These are phyloP conservation scores for Priceomyces medius DNA, from an alignment of 805 yeast species.

Conservation along the genomic window DNA sequence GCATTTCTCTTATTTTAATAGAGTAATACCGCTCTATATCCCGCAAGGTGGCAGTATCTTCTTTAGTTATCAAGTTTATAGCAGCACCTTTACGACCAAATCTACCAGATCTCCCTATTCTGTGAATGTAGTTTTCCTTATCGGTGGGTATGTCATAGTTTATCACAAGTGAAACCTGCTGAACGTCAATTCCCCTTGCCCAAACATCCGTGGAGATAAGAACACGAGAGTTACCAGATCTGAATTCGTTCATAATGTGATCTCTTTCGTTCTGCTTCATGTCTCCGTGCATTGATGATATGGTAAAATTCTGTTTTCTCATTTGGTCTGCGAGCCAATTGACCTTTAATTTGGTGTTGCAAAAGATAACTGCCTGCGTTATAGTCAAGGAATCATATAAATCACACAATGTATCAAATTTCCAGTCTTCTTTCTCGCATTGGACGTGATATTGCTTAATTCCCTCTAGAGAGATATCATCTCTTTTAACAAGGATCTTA, in stretches of 20 bases:
- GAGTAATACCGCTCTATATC: constrained; percentile 75
- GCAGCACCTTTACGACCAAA: constrained; percentile 99
- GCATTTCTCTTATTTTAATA: constrained; percentile 75
- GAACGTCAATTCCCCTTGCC: constrained; percentile 99
- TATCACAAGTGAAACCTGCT: constrained; percentile 93
- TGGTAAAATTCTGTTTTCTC: constrained; percentile 81
- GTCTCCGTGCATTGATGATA: constrained; percentile 95
- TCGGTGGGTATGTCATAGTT: constrained; percentile 93
- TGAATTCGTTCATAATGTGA: constrained; percentile 90
- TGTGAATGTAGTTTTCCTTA: constrained; percentile 93
- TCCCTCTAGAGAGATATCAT: constrained; percentile 91
- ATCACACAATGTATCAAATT: constrained; percentile 92
- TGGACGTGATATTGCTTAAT: constrained; percentile 88
- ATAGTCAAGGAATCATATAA: constrained; percentile 91
- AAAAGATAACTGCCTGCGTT: constrained; percentile 97
- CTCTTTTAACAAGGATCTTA: constrained; percentile 90
- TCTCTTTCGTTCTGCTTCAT: constrained; percentile 95
- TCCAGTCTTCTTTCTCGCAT: constrained; percentile 91
- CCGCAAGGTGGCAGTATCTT: constrained; percentile 70
- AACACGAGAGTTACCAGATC: constrained; percentile 90
- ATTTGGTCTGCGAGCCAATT: constrained; percentile 84
- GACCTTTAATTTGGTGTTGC: constrained; percentile 95
- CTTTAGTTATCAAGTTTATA: constrained; percentile 83
- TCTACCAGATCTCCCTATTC: constrained; percentile 98
- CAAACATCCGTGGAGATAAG: constrained; percentile 94